Percentiles rank a stretch among this genome's conserved stretches.
Evolutionary conservation across 2,329 filamentous ascomycete species (phyloP).

Genomic region (Ophiostoma tasmaniense): DNA sequence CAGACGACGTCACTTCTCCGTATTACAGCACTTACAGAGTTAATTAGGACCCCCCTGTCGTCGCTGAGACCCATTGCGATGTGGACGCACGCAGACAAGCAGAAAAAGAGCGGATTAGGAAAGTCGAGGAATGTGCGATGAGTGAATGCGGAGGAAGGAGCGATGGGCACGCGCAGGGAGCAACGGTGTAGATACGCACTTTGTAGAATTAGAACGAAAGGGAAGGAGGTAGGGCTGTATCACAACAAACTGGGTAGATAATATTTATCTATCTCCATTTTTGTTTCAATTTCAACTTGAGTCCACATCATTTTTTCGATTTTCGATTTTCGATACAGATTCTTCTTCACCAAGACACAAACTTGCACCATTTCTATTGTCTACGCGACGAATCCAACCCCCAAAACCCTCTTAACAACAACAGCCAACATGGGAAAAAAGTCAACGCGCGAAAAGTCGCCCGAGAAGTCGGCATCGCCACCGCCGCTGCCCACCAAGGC

Average conservation of each 20-base stretch:
- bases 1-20: not conserved
- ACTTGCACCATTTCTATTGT: not conserved
- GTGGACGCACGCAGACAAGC: not conserved
- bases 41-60: not conserved
- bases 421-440: not conserved
- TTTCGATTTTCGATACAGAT: not conserved
- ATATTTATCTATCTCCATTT: not conserved
- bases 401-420: not conserved
- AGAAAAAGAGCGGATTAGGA: not conserved
- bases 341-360: not conserved
- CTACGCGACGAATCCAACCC: not conserved
- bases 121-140: not conserved
- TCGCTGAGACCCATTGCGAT: not conserved
- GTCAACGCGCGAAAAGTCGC: not conserved
- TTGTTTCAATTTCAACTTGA: not conserved
- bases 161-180: not conserved
- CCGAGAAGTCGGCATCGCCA: constrained; percentile 4
- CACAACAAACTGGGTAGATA: not conserved
- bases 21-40: not conserved
- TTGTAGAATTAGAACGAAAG: not conserved
- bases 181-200: not conserved
- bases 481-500: constrained; percentile 9
- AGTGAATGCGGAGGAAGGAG: not conserved
- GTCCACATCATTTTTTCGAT: not conserved
- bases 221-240: not conserved